Evolutionary conservation across 441 rosid genomes (phyloP).

Genomic region (Pelargonium fulgidum): DNA sequence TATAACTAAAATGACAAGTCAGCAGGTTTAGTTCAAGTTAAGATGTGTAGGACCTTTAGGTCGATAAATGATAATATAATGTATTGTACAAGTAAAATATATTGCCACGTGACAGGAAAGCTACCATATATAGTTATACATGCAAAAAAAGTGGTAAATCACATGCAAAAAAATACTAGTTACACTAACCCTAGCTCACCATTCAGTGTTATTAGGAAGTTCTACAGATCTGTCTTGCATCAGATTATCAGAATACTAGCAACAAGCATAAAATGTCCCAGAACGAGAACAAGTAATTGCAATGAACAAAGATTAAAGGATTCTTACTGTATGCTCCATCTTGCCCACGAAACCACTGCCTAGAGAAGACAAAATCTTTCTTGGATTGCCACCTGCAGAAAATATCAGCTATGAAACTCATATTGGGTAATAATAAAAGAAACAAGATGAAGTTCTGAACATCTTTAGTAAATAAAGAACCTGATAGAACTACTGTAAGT

Average conservation of each 20-base stretch:
- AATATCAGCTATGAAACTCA: slow-evolving; percentile 24
- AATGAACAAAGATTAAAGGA: slow-evolving; percentile 14
- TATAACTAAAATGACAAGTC: neutral
- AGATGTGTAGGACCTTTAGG: neutral
- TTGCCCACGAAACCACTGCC: slow-evolving; percentile 97
- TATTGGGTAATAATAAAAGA: slow-evolving; percentile 11
- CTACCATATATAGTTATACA: neutral
- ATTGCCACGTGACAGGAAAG: neutral
- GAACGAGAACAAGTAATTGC: slow-evolving; percentile 11
- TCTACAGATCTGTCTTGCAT: neutral
- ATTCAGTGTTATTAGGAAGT: neutral
- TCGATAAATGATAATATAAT: neutral
- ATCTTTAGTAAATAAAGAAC: neutral
- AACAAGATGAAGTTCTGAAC: slow-evolving; percentile 9
- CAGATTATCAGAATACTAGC: neutral
- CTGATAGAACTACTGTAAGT: neutral
- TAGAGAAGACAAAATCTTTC: slow-evolving; percentile 91
- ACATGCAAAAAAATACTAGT: neutral
- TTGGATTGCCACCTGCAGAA: slow-evolving; percentile 81
- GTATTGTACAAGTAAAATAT: neutral
- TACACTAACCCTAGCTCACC: neutral
- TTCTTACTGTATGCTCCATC: slow-evolving; percentile 96
- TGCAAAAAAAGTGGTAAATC: neutral
- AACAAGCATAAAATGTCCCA: neutral
- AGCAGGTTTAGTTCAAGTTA: neutral